Evolutionary conservation across 2,329 filamentous ascomycete genomes (phyloP).

Genomic region (Aspergillus candidus): DNA sequence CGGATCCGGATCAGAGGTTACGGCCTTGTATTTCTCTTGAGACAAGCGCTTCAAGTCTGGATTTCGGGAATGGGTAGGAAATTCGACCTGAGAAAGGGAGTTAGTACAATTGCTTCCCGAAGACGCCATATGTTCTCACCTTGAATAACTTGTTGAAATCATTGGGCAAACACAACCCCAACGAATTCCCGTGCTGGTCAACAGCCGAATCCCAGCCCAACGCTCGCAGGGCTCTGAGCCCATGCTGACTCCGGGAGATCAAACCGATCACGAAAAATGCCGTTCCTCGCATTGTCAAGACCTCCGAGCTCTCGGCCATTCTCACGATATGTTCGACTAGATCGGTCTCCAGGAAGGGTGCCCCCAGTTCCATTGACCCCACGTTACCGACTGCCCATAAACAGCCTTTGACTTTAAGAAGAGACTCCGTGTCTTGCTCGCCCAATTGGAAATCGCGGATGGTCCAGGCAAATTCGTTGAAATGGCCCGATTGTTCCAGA

Average conservation of each 20-base stretch:
- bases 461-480: conserved; percentile 83
- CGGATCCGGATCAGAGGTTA: conserved; percentile 56
- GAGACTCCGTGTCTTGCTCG: conserved; percentile 73
- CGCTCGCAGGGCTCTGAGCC: conserved; percentile 82
- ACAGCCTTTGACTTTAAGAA: conserved; percentile 93
- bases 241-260: conserved; percentile 85
- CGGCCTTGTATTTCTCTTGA: conserved; percentile 48
- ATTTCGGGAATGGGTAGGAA: conserved; percentile 35
- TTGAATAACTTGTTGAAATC: conserved; percentile 74
- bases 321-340: conserved; percentile 80
- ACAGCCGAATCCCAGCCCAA: conserved; percentile 90
- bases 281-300: conserved; percentile 89
- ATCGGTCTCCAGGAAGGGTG: conserved; percentile 83
- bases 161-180: conserved; percentile 81
- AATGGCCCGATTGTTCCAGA: conserved; percentile 87
- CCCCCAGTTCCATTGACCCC: conserved; percentile 94
- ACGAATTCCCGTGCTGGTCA: conserved; percentile 70
- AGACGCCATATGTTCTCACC: conserved; percentile 42
- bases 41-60: conserved; percentile 38
- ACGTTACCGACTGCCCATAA: conserved; percentile 98
- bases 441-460: conserved; percentile 84
- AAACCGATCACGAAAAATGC: conserved; percentile 94
- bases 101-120: background rate
- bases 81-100: conserved; percentile 23
- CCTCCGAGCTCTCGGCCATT: conserved; percentile 80